A percentile compares a stretch with the other conserved stretches of the same genome.
phyloP scores from a whole-genome alignment of 2,329 filamentous ascomycete species.

The Ophiostoma angusticollis region DNA sequence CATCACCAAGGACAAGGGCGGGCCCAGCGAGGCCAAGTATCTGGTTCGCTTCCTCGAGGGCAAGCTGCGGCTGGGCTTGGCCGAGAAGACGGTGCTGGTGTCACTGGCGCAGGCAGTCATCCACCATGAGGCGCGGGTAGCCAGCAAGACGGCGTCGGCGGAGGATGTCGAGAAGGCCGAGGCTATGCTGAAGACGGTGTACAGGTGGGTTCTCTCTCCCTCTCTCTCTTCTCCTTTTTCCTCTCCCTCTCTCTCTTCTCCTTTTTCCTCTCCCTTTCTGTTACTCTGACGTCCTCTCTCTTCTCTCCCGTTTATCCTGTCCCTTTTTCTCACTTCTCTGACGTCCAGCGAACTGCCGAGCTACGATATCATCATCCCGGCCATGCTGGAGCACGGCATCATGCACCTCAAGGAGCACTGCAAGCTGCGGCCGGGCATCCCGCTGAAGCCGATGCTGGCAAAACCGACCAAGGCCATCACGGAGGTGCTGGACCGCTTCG shows the following conservation, averaged over 20 bases:
- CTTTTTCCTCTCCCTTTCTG: no score
- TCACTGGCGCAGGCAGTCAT: conserved; percentile 82
- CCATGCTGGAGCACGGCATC: conserved; percentile 77
- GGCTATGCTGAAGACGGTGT: conserved; percentile 75
- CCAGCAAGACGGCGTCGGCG: conserved; percentile 58
- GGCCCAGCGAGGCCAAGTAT: conserved; percentile 88
- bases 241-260: no score
- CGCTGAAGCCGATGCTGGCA: conserved; percentile 95
- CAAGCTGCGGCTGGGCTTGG: conserved; percentile 80
- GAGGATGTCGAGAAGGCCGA: conserved; percentile 75
- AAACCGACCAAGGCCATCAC: conserved; percentile 98
- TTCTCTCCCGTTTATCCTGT: no score
- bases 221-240: no score
- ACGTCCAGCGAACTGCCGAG: conserved; percentile 68
- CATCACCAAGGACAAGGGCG: conserved; percentile 84
- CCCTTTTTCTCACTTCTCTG: no score
- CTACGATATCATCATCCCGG: conserved; percentile 88
- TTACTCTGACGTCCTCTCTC: no score
- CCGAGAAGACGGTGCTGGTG: conserved; percentile 83
- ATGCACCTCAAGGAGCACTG: conserved; percentile 70
- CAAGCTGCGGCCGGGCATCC: conserved; percentile 85
- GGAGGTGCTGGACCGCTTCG: conserved; percentile 92
- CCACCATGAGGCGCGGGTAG: conserved; percentile 62
- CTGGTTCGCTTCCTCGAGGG: conserved; percentile 88
- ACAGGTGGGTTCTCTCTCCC: conserved; percentile 53